Evolutionary conservation across 768 basidiomycete species (phyloP).

Genomic region (Hydnomerulius pinastri): DNA sequence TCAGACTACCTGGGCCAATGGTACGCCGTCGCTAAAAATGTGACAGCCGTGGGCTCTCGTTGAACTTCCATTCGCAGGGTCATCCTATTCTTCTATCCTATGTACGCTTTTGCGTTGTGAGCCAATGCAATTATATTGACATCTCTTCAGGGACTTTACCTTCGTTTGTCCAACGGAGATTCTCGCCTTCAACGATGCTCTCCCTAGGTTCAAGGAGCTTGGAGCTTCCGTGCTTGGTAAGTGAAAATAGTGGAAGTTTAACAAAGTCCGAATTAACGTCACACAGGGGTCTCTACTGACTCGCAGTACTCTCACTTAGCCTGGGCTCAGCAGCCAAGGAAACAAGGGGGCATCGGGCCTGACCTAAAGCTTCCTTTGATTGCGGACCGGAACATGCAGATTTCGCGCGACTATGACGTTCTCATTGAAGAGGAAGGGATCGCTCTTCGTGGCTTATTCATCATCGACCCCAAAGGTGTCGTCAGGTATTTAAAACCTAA

Average conservation of each 20-base stretch:
- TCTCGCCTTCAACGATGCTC: slow-evolving; percentile 89
- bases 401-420: slow-evolving; percentile 85
- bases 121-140: neutral
- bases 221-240: slow-evolving; percentile 77
- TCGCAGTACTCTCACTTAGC: slow-evolving; percentile 87
- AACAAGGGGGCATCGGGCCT: slow-evolving; percentile 88
- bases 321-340: slow-evolving; percentile 81
- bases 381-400: slow-evolving; percentile 76
- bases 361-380: slow-evolving; percentile 83
- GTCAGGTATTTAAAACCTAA: too few relatives aligned
- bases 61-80: slow-evolving; percentile 55
- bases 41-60: neutral
- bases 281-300: slow-evolving; percentile 78
- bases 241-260: slow-evolving; percentile 11
- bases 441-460: slow-evolving; percentile 82
- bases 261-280: neutral
- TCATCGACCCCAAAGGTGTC: slow-evolving; percentile 83
- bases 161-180: slow-evolving; percentile 97
- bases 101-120: slow-evolving; percentile 53
- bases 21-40: slow-evolving; percentile 37
- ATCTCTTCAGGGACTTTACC: slow-evolving; percentile 68
- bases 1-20: slow-evolving; percentile 79
- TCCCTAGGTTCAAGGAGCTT: slow-evolving; percentile 70
- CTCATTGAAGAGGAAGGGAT: slow-evolving; percentile 88
- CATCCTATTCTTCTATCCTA: slow-evolving; percentile 92